Percentiles rank a stretch among this genome's conserved stretches.
phyloP scores from a whole-genome alignment of 768 basidiomycete genomes.

The Tylopilus intermedius region DNA sequence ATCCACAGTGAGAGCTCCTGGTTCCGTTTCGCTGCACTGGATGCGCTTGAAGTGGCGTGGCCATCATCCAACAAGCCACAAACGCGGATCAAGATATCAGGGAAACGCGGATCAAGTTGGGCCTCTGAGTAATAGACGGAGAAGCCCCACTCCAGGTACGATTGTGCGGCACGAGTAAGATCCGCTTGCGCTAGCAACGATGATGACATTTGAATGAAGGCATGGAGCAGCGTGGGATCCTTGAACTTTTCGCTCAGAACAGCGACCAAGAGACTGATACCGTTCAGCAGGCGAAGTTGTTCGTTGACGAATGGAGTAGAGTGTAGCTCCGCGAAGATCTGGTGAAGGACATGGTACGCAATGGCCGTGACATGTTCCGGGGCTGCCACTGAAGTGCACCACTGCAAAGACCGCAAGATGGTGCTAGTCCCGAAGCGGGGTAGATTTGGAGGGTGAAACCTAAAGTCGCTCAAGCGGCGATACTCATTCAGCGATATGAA shows the following conservation, averaged over 20 bases:
- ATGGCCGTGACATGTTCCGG: constrained; percentile 48
- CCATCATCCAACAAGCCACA: constrained; percentile 57
- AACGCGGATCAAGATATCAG: constrained; percentile 67
- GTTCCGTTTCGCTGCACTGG: constrained; percentile 34
- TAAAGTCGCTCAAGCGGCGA: constrained; percentile 44
- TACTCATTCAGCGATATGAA: constrained; percentile 53
- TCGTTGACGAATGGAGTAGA: constrained; percentile 74
- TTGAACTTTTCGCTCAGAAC: constrained; percentile 51
- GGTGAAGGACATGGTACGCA: constrained; percentile 73
- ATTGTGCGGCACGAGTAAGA: constrained; percentile 63
- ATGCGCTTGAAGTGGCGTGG: constrained; percentile 30
- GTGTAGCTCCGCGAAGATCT: constrained; percentile 64
- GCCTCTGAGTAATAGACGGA: constrained; percentile 39
- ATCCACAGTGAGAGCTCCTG: constrained; percentile 57
- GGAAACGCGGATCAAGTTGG: constrained; percentile 47
- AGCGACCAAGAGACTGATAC: constrained; percentile 70
- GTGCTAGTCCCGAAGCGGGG: constrained; percentile 50
- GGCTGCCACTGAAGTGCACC: constrained; percentile 46
- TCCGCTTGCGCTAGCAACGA: constrained; percentile 65
- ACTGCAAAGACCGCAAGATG: constrained; percentile 53
- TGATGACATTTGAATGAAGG: constrained; percentile 62
- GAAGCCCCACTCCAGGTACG: constrained; percentile 76
- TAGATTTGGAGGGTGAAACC: constrained; percentile 59
- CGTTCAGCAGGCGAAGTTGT: constrained; percentile 69
- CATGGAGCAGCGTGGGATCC: constrained; percentile 57